Conservation (phyloP, 345 rosid genomes). For the Cardamine chenopodiifolia region DNA sequence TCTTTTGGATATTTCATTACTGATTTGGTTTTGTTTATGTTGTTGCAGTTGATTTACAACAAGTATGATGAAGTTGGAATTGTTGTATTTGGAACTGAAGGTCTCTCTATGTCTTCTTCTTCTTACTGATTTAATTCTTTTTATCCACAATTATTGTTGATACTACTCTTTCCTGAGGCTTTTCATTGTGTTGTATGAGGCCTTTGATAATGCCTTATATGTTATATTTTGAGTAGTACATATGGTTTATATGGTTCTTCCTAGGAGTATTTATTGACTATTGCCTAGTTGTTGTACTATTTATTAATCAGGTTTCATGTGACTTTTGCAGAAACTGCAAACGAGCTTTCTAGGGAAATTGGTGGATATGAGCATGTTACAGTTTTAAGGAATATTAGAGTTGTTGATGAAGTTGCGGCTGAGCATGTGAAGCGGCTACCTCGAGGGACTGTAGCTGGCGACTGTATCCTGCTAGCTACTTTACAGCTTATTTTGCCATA, state of each 20-base stretch:
- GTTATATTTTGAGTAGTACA: not conserved
- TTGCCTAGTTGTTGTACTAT: not conserved
- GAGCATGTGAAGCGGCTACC: constrained; percentile 62
- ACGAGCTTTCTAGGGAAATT: constrained; percentile 72
- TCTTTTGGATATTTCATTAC: not conserved
- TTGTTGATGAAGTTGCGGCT: constrained; percentile 65
- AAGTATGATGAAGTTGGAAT: constrained; percentile 85
- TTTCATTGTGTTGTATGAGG: not conserved
- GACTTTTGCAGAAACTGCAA: constrained; percentile 60
- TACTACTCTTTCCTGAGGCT: not conserved
- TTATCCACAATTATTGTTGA: not conserved
- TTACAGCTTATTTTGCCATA: constrained; percentile 6
- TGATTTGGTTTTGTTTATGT: constrained; percentile 1
- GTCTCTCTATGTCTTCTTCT: too few species aligned
- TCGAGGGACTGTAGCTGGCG: constrained; percentile 72
- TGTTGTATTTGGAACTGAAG: constrained; percentile 82
- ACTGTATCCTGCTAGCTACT: constrained; percentile 66
- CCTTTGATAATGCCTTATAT: not conserved
- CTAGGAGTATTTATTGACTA: not conserved
- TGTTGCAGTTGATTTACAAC: constrained; percentile 67
- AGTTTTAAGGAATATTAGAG: constrained; percentile 62
- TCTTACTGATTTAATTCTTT: not conserved
- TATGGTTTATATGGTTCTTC: constrained; percentile 11
- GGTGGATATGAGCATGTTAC: constrained; percentile 82
- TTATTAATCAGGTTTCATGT: constrained; percentile 13